Percentiles rank a stretch among this genome's conserved stretches.
Evolutionary conservation across 2,329 filamentous ascomycete genomes (phyloP).

Genomic region (Talaromyces sp.): DNA sequence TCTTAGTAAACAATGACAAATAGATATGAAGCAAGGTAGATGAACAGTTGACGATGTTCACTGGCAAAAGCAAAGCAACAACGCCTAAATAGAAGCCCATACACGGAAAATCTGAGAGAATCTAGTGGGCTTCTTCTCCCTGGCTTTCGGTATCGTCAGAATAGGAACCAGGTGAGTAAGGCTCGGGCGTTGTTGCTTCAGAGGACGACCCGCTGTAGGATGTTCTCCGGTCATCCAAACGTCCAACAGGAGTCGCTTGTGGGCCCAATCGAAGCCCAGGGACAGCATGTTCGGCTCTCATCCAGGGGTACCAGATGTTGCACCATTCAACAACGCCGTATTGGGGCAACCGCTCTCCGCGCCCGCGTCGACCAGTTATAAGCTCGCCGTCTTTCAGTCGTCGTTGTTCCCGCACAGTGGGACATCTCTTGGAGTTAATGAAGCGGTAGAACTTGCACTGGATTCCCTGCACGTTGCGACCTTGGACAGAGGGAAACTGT

Average conservation of each 20-base stretch:
- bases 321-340: conserved; percentile 38
- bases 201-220: conserved; percentile 2
- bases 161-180: conserved; percentile 9
- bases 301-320: conserved; percentile 39
- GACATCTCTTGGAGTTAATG: conserved; percentile 40
- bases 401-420: conserved; percentile 39
- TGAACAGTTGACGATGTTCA: not conserved
- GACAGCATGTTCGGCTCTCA: conserved; percentile 27
- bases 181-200: conserved; percentile 5
- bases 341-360: conserved; percentile 23
- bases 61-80: not conserved
- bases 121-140: conserved; percentile 1
- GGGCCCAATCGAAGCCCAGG: conserved; percentile 8
- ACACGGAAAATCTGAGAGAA: not conserved
- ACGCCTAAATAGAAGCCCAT: not conserved
- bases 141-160: conserved; percentile 7
- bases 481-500: conserved; percentile 37
- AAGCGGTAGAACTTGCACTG: conserved; percentile 49
- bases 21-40: not conserved
- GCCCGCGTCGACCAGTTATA: conserved; percentile 24
- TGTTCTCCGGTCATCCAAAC: not conserved
- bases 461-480: conserved; percentile 38
- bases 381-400: conserved; percentile 36
- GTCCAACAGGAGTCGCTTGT: conserved; percentile 4
- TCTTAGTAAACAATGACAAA: not conserved